These are phyloP conservation scores for Trichosanthes cucumerina DNA, from an alignment of 306 rosid species.

Conservation along the genomic window DNA sequence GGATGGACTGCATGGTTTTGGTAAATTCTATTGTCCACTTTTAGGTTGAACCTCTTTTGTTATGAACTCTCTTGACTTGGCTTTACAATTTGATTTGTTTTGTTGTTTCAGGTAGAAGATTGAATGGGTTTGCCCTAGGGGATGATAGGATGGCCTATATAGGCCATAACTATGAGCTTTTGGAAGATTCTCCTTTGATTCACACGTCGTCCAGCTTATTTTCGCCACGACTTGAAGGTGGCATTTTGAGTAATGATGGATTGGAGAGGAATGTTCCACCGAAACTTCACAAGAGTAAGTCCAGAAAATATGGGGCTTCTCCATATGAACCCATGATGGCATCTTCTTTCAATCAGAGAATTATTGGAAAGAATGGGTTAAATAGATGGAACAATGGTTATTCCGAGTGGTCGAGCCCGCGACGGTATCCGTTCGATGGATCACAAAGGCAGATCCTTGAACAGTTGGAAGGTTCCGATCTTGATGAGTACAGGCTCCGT, in stretches of 20 bases:
- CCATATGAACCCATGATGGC: conserved; percentile 29
- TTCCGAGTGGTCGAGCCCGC: conserved; percentile 37
- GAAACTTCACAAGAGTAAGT: conserved; percentile 40
- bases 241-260: conserved; percentile 37
- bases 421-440: conserved; percentile 29
- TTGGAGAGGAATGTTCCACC: conserved; percentile 42
- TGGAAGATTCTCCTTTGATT: conserved; percentile 70
- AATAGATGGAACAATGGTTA: conserved; percentile 27
- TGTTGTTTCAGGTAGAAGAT: conserved; percentile 67
- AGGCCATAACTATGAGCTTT: conserved; percentile 52
- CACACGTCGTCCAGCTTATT: conserved; percentile 51
- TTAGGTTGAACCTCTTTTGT: conserved; percentile 8
- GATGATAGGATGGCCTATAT: conserved; percentile 54
- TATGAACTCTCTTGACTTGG: not conserved
- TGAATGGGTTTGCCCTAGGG: conserved; percentile 38
- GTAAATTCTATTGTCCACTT: conserved; percentile 27
- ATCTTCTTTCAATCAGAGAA: conserved; percentile 26
- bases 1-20: conserved; percentile 52
- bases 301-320: conserved; percentile 40
- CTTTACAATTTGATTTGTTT: conserved; percentile 11
- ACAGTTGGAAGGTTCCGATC: conserved; percentile 47
- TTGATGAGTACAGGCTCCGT: conserved; percentile 52
- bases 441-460: conserved; percentile 37
- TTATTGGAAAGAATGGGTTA: conserved; percentile 34
- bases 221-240: conserved; percentile 45